phyloP scores from a whole-genome alignment of 768 basidiomycete species.

The Boletus rufocinnamomeus region DNA sequence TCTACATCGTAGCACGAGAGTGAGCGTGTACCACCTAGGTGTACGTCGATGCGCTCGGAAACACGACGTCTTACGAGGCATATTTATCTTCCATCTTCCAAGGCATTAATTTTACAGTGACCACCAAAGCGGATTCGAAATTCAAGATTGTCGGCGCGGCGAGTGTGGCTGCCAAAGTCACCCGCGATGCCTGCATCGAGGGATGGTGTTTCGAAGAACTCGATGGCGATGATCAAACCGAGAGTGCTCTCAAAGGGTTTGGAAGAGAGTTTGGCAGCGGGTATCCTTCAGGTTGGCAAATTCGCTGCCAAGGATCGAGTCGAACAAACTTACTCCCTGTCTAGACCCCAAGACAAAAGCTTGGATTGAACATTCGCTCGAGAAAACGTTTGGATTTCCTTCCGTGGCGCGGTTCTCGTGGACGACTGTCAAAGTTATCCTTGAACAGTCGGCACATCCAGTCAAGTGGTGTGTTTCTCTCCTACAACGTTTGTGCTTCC shows the following conservation, averaged over 20 bases:
- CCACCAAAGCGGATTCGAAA: conserved; percentile 91
- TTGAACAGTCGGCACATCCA: conserved; percentile 78
- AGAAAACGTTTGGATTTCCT: conserved; percentile 92
- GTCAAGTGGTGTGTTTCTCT: conserved; percentile 69
- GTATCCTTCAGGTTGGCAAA: conserved; percentile 76
- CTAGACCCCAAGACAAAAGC: conserved; percentile 90
- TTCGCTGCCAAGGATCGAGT: background rate
- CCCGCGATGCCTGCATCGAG: conserved; percentile 87
- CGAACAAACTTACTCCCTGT: background rate
- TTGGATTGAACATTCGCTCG: conserved; percentile 75
- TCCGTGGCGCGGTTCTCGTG: conserved; percentile 91
- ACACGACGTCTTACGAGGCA: conserved; percentile 79
- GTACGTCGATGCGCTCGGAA: conserved; percentile 94
- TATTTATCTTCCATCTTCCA: conserved; percentile 83
- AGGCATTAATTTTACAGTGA: conserved; percentile 83
- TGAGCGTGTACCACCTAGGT: conserved; percentile 48
- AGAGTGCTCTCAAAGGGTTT: conserved; percentile 29
- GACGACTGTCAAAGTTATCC: conserved; percentile 84
- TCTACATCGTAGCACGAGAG: background rate
- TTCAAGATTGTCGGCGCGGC: conserved; percentile 98
- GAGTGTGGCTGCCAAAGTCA: conserved; percentile 97
- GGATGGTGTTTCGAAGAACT: conserved; percentile 81
- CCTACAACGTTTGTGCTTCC: background rate
- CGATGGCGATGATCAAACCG: conserved; percentile 19
- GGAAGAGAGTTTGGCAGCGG: conserved; percentile 67